Conservation (phyloP, 2,329 filamentous ascomycete species). For the Pseudocercospora pini-densiflorae region DNA sequence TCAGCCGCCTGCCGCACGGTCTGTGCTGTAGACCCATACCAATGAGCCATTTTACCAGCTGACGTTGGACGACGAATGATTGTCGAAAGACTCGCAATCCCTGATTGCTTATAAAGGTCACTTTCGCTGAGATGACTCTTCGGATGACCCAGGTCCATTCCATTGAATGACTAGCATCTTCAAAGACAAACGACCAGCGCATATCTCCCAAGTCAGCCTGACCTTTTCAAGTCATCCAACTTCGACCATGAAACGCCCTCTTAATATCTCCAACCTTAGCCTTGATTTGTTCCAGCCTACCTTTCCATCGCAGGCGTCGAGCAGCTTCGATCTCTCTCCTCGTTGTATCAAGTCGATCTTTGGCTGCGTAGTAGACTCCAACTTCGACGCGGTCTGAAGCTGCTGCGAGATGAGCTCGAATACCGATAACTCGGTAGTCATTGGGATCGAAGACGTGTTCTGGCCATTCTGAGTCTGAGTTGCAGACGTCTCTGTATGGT, state of each 20-base stretch:
- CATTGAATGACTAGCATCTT: too few species aligned
- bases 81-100: not conserved
- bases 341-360: not conserved
- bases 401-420: not conserved
- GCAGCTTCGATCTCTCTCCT: not conserved
- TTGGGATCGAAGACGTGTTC: not conserved
- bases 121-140: not conserved
- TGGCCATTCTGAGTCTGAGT: constrained; percentile 1
- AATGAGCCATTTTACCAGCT: not conserved
- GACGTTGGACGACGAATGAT: not conserved
- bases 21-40: not conserved
- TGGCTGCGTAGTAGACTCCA: not conserved
- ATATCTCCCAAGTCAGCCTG: not conserved
- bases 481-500: not conserved
- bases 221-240: not conserved
- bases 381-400: not conserved
- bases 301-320: not conserved
- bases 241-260: not conserved
- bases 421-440: not conserved
- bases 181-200: not conserved
- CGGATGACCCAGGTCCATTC: too few species aligned
- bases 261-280: not conserved
- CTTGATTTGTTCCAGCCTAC: not conserved
- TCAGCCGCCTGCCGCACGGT: too few species aligned
- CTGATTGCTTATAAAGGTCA: not conserved